These are phyloP conservation scores for Exophiala lecanii-corni DNA, from an alignment of 2,329 filamentous ascomycete genomes.

Conservation along the genomic window DNA sequence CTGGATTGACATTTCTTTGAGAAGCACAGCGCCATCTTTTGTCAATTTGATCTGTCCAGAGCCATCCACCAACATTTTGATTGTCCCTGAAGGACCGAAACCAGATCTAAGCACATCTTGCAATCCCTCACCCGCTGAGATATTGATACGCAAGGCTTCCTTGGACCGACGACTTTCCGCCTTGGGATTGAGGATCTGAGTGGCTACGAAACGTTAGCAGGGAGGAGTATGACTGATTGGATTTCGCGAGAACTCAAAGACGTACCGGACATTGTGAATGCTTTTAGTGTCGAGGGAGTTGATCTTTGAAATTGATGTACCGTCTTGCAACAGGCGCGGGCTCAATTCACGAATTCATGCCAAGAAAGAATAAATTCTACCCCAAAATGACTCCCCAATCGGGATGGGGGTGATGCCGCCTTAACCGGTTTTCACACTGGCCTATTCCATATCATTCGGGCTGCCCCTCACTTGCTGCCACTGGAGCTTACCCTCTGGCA, in stretches of 20 bases:
- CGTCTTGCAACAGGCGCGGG: no score
- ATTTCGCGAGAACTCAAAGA: not conserved
- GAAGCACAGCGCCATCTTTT: conserved; percentile 89
- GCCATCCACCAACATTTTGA: conserved; percentile 85
- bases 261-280: conserved; percentile 1
- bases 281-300: no score
- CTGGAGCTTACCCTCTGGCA: no score
- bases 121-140: conserved; percentile 87
- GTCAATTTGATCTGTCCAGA: conserved; percentile 93
- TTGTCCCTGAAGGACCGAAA: conserved; percentile 84
- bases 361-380: no score
- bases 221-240: not conserved
- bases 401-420: no score
- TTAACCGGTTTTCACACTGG: no score
- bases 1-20: conserved; percentile 58
- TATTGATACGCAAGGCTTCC: conserved; percentile 95
- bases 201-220: conserved; percentile 55
- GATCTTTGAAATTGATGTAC: no score
- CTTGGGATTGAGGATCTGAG: conserved; percentile 97
- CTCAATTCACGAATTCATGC: no score
- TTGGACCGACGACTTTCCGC: conserved; percentile 96
- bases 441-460: no score
- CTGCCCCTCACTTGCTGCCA: no score
- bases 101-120: conserved; percentile 96
- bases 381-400: no score